Conservation (phyloP, 352 stramenopile genomes). For the Phytophthora cajani region DNA sequence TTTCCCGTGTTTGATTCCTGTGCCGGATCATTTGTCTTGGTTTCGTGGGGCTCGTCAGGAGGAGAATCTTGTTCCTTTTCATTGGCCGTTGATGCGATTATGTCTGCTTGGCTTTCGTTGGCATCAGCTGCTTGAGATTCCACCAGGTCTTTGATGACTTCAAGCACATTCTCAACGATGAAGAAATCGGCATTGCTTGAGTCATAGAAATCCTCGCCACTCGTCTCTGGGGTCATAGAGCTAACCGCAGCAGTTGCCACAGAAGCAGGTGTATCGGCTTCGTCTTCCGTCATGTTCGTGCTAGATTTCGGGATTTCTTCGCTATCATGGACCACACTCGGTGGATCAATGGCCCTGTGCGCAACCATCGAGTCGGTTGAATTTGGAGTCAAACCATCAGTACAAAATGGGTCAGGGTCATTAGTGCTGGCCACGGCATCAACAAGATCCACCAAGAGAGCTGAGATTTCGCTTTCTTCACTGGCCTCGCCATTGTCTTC, state of each 20-base stretch:
- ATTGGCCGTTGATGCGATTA: background rate
- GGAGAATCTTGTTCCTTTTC: background rate
- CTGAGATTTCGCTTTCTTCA: background rate
- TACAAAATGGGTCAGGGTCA: background rate
- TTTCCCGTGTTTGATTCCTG: background rate
- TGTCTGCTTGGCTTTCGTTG: background rate
- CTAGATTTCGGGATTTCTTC: background rate
- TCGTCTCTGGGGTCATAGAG: background rate
- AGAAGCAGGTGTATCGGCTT: background rate
- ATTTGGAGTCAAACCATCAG: background rate
- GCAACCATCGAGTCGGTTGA: background rate
- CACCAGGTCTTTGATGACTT: constrained; percentile 11
- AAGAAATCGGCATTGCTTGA: background rate
- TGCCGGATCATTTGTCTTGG: background rate
- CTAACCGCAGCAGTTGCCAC: background rate
- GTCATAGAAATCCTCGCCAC: background rate
- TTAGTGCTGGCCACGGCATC: background rate
- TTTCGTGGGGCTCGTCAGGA: background rate
- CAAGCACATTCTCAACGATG: constrained; percentile 9
- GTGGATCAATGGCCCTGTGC: background rate
- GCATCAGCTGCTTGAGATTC: background rate
- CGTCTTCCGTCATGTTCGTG: background rate
- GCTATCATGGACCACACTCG: background rate
- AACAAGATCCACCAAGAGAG: constrained; percentile 7
- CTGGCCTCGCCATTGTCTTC: background rate